Base-by-base conservation (phyloP, 2,329 filamentous ascomycete species). In the Fusarium poae region DNA sequence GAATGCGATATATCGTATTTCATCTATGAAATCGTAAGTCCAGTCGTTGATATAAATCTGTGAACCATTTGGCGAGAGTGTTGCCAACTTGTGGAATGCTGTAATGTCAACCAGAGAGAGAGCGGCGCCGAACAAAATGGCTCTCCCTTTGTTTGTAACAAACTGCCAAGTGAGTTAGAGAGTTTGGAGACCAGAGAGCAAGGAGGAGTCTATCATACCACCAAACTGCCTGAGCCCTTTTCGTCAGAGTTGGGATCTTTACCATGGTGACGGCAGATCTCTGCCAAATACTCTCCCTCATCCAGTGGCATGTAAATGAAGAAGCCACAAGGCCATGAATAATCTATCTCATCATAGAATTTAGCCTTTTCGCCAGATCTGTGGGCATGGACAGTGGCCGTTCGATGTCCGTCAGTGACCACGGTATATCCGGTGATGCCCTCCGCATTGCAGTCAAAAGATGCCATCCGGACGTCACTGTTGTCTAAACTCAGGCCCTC, bases 231-330 rank as follows among this genome's bases (percentile, higher is more conserved):
- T 11, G 20, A 43, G 5, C 5, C 16, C 6, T 25, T 11, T 11
- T 43, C 23, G 4, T 27, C 16, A 3, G 5, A 25, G 21, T 43
- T 5, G 21, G 23, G 2, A 13, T 32, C 45, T n/a, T 34, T 4
- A 2, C 21, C 21, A 23, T 46, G 18, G 21, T 25, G 40, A 21
- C 15, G 40, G 16, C 13, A 43, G 21, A 43, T 43, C 13, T n/a
- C 40, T 43, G 40, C 27, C 40, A 43, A 10, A 23, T 27, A 54
- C 34, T 54, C 51, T 5, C 30, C 51, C 5, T 37, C 13, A 18
- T 46, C 51, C 9, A 54, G 30, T 21, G 51, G 51, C 51, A 54
- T 54, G 3, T 54, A 35, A 7, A 46, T 45, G 23, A 54, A 54
- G 18, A 27, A n/a, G 6, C 51, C 51, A 12, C 20, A 27, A 4